These are phyloP conservation scores for Plasmodium blacklocki DNA, from an alignment of 169 alveolate species.

Conservation along the genomic window DNA sequence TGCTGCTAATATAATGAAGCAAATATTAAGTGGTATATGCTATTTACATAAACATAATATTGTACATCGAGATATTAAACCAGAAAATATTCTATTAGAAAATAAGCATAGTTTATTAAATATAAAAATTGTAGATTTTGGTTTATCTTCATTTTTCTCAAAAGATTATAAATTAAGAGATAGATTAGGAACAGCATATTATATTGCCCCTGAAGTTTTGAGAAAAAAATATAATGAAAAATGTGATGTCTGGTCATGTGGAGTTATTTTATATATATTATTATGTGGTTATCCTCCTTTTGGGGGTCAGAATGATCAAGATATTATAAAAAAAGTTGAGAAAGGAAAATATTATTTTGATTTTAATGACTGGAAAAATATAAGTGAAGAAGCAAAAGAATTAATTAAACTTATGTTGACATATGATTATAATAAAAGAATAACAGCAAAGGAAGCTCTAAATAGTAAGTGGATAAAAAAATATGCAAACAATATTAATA, in stretches of 20 bases:
- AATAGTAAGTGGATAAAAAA: slow-evolving; percentile 92
- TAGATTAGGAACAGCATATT: slow-evolving; percentile 92
- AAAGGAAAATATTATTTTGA: slow-evolving; percentile 89
- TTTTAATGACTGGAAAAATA: slow-evolving; percentile 85
- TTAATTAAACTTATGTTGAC: slow-evolving; percentile 91
- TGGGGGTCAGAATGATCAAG: slow-evolving; percentile 93
- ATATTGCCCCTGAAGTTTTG: slow-evolving; percentile 92
- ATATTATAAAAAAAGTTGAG: slow-evolving; percentile 90
- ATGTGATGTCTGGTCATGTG: slow-evolving; percentile 94
- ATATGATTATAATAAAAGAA: slow-evolving; percentile 90
- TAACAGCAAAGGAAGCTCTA: slow-evolving; percentile 93
- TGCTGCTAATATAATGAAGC: slow-evolving; percentile 94
- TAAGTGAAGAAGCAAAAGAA: slow-evolving; percentile 94
- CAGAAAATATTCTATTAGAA: slow-evolving; percentile 85
- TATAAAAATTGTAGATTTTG: slow-evolving; percentile 92
- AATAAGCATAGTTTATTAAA: slow-evolving; percentile 46
- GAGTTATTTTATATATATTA: slow-evolving; percentile 90
- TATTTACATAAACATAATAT: slow-evolving; percentile 94
- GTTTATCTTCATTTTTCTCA: slow-evolving; percentile 86
- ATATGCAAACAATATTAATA: slow-evolving; percentile 81
- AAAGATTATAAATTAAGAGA: slow-evolving; percentile 83
- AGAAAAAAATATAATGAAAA: slow-evolving; percentile 89
- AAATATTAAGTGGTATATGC: slow-evolving; percentile 92
- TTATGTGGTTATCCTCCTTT: slow-evolving; percentile 94
- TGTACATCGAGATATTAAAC: slow-evolving; percentile 93